phyloP scores from a whole-genome alignment of 1,139 yeast species.

The Komagataea norvegica region DNA sequence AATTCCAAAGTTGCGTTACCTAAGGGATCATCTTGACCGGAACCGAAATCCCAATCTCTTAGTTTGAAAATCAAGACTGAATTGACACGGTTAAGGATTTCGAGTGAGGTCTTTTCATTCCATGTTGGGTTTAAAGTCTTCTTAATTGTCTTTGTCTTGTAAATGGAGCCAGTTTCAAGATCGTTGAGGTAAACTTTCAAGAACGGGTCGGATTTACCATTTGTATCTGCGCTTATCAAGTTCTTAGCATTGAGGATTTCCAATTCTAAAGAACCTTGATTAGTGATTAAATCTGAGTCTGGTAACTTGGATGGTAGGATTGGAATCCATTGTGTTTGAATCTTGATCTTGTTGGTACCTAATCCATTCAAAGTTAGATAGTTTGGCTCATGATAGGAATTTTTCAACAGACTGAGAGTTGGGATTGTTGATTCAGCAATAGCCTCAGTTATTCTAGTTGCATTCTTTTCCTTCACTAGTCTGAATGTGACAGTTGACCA shows the following conservation, averaged over 20 bases:
- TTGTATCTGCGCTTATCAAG: slow-evolving; percentile 77
- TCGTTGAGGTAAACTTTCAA: slow-evolving; percentile 63
- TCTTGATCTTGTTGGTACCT: slow-evolving; percentile 42
- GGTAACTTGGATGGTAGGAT: slow-evolving; percentile 57
- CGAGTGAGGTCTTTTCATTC: slow-evolving; percentile 57
- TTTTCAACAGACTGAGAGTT: slow-evolving; percentile 60
- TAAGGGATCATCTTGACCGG: slow-evolving; percentile 73
- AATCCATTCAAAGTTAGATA: slow-evolving; percentile 49
- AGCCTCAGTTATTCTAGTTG: slow-evolving; percentile 52
- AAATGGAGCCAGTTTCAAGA: slow-evolving; percentile 42
- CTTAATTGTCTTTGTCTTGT: slow-evolving; percentile 75
- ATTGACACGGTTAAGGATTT: slow-evolving; percentile 55
- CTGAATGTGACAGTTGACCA: slow-evolving; percentile 65
- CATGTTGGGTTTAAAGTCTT: slow-evolving; percentile 85
- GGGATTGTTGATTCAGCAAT: slow-evolving; percentile 64
- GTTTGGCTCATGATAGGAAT: slow-evolving; percentile 58
- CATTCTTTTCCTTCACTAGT: slow-evolving; percentile 48
- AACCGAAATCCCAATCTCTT: slow-evolving; percentile 91
- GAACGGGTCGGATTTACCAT: slow-evolving; percentile 93
- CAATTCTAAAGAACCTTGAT: slow-evolving; percentile 69
- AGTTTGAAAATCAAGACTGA: slow-evolving; percentile 55
- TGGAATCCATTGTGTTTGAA: slow-evolving; percentile 81
- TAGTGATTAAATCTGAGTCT: slow-evolving; percentile 66
- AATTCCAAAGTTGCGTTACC: slow-evolving; percentile 64
- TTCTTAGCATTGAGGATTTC: slow-evolving; percentile 62